A percentile compares a stretch with the other conserved stretches of the same genome.
Evolutionary conservation across 345 rosid species (phyloP).

Genomic region (Acer yangbiense): DNA sequence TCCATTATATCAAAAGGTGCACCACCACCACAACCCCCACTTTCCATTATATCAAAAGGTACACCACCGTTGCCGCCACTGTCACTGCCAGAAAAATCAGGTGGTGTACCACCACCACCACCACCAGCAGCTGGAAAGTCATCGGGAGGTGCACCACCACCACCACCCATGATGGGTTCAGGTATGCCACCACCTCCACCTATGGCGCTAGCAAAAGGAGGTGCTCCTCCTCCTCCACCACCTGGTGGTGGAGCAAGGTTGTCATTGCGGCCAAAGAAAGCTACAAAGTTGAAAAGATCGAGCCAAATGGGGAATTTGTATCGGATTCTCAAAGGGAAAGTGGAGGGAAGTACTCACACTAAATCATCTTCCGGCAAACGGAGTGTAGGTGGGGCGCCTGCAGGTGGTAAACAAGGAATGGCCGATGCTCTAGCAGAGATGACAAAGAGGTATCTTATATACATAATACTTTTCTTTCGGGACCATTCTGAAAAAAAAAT

Average conservation of each 20-base stretch:
- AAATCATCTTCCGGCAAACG: constrained; percentile 43
- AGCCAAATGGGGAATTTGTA: constrained; percentile 71
- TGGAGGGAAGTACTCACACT: constrained; percentile 61
- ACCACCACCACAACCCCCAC: constrained; percentile 23
- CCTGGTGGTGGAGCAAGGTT: constrained; percentile 50
- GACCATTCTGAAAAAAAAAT: too few relatives aligned
- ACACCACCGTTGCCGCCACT: constrained; percentile 17
- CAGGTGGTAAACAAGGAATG: constrained; percentile 86
- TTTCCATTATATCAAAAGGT: background rate
- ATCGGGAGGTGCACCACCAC: constrained; percentile 31
- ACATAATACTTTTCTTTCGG: too few relatives aligned
- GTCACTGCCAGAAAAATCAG: constrained; percentile 23
- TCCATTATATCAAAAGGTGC: constrained; percentile 15
- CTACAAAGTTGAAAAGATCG: constrained; percentile 84
- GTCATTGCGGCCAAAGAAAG: constrained; percentile 69
- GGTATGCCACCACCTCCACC: constrained; percentile 36
- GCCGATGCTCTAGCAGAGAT: constrained; percentile 98
- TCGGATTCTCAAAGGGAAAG: constrained; percentile 70
- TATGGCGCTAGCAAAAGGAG: constrained; percentile 37
- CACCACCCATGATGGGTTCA: constrained; percentile 35
- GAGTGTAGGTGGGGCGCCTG: constrained; percentile 21
- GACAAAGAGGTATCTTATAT: constrained; percentile 57
- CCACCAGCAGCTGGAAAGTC: constrained; percentile 23
- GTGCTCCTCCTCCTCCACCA: constrained; percentile 65
- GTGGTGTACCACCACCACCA: constrained; percentile 19